Percentiles rank a stretch among this genome's conserved stretches.
Evolutionary conservation across 2,329 filamentous ascomycete species (phyloP).

Genomic region (Rutstroemia sp.): DNA sequence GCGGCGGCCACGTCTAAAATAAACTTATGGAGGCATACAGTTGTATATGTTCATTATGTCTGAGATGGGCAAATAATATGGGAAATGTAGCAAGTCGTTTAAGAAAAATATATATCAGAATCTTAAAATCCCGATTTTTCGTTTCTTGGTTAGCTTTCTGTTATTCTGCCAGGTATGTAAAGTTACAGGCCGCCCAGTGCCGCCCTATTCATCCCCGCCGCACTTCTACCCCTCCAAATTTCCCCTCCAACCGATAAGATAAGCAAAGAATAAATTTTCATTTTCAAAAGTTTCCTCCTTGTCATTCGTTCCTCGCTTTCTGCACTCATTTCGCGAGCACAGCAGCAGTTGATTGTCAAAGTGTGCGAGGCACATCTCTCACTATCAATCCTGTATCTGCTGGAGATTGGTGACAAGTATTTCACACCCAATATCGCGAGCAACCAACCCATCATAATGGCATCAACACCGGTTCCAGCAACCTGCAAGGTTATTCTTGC

Average conservation of each 20-base stretch:
- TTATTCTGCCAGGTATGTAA: no score
- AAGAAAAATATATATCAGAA: background rate
- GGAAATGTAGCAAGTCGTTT: no score
- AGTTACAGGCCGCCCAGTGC: background rate
- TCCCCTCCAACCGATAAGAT: background rate
- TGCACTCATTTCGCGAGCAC: background rate
- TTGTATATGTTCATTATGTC: no score
- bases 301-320: background rate
- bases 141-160: no score
- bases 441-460: conserved; percentile 1
- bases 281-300: background rate
- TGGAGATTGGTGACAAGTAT: background rate
- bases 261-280: background rate
- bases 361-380: background rate
- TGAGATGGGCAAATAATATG: no score
- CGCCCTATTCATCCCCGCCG: background rate
- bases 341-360: no score
- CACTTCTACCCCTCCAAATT: background rate
- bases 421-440: background rate
- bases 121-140: no score
- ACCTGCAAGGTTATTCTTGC: conserved; percentile 93
- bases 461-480: conserved; percentile 17
- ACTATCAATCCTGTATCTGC: no score
- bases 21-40: no score
- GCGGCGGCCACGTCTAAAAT: no score